A percentile compares a stretch with the other conserved stretches of the same genome.
Conservation (phyloP, 805 yeast species). For the Saturnispora saitoi region DNA sequence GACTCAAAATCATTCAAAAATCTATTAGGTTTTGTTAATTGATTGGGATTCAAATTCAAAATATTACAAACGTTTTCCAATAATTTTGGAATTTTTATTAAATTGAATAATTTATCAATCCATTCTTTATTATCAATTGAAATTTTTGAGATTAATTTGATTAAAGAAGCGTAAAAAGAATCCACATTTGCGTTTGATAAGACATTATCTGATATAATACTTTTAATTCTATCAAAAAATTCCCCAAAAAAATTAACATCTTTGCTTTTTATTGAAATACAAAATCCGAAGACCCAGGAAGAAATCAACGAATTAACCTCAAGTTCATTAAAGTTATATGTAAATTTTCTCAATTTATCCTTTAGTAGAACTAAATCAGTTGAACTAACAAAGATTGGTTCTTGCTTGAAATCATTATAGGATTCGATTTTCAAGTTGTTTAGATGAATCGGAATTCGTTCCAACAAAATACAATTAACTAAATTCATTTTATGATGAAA, state of each 20-base stretch:
- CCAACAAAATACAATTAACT: neutral
- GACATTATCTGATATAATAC: neutral
- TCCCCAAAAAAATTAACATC: neutral
- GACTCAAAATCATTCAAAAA: neutral
- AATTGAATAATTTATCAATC: neutral
- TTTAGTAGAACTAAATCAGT: neutral
- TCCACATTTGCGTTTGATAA: neutral
- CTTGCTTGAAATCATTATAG: neutral
- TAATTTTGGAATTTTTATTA: neutral
- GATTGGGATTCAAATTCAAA: neutral
- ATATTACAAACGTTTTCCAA: conserved; percentile 2
- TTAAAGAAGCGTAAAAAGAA: neutral
- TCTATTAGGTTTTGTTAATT: neutral
- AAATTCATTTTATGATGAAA: neutral
- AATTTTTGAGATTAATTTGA: neutral
- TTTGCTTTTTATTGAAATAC: neutral
- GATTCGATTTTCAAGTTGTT: neutral
- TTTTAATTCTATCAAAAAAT: conserved; percentile 4
- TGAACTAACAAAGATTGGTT: neutral
- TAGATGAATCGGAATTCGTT: neutral
- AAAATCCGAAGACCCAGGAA: conserved; percentile 2
- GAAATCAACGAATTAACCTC: neutral
- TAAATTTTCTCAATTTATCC: neutral
- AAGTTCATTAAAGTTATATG: neutral
- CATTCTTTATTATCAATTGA: conserved; percentile 1